Evolutionary conservation across 2,329 filamentous ascomycete species (phyloP), one percentile per base, ranked within the genome.

Genomic region (Beauveria bassiana): DNA sequence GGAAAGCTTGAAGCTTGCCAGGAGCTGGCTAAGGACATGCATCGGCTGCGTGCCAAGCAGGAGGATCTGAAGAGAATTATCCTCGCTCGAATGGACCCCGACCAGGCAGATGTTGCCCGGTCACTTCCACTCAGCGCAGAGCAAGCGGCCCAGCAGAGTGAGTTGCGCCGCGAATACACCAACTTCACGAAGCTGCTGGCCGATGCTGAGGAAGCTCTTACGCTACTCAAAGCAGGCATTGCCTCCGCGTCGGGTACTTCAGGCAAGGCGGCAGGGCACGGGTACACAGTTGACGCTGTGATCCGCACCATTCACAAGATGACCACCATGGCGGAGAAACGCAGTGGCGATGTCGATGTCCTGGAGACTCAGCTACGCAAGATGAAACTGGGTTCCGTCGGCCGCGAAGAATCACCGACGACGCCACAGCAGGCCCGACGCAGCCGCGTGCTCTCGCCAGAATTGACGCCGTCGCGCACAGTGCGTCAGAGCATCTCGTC

Each of bases 231-330:
- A 68, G 88, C 92, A 3, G 89, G 87, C 67, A 81, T 97, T 20
- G 87, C 88, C 1, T 76, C 83, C 1, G 79, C 81, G 8, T 81
- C 80, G 20, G 78, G 77, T 54, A 71, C 77, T 3, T 76, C 77
- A 47, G 81, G 78, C 66, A 81, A 75, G 61, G 74, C 75, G 6
- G 72, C 69, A 24, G 69, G 74, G 12, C 79, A 81, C 56, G 83
- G 87, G 5, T 95, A 95, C 0, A 97, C 93, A 0, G 90, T 97
- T 10, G 95, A 97, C 68, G 91, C 91, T 0, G 90, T 99, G 22
- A 88, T 93, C 67, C 90, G 90, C 63, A 99, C 95, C 1, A 96
- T 99, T 66, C 80, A 81, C 62, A 96, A 95, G 70, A 93, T 99
- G 89, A 97, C 93, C 40, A 84, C 80, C 63, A 93, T 97, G 88